Evolutionary conservation across 257 asterid species (phyloP).

Genomic region (Sherardia arvensis): DNA sequence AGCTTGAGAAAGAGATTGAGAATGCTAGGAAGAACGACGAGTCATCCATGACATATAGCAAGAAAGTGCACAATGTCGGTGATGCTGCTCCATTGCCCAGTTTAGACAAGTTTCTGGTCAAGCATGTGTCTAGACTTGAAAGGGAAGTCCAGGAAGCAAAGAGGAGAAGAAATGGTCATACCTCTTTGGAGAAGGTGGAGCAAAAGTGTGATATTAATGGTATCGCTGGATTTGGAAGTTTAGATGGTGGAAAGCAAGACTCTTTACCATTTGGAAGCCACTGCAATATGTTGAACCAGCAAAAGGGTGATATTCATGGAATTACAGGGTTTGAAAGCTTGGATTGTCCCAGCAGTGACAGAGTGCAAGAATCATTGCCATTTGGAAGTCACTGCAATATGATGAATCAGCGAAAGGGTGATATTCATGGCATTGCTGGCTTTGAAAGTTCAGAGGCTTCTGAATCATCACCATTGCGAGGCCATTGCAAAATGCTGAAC

Average conservation of each 20-base stretch:
- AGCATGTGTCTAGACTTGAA: slow-evolving; percentile 63
- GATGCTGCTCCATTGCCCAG: slow-evolving; percentile 44
- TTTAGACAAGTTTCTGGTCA: slow-evolving; percentile 62
- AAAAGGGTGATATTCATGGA: not conserved
- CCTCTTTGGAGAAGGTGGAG: slow-evolving; percentile 28
- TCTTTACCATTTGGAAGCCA: slow-evolving; percentile 3
- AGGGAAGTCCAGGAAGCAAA: slow-evolving; percentile 72
- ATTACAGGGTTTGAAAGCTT: not conserved
- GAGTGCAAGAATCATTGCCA: not conserved
- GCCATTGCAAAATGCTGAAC: not conserved
- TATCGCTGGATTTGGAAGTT: not conserved
- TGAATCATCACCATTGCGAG: not conserved
- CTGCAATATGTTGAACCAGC: not conserved
- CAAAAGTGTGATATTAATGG: not conserved
- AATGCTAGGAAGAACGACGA: slow-evolving; percentile 26
- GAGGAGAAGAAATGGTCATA: slow-evolving; percentile 20
- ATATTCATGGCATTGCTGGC: not conserved
- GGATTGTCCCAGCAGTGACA: not conserved
- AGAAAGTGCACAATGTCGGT: slow-evolving; percentile 11
- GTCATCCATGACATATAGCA: slow-evolving; percentile 17
- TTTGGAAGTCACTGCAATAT: not conserved
- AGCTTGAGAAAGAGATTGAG: slow-evolving; percentile 57
- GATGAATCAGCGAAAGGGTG: not conserved
- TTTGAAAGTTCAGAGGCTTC: too few species aligned
- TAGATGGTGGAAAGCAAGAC: not conserved